Evolutionary conservation across 1,284 basidiomycete species (phyloP).

Genomic region (Tilletiaria anomala): DNA sequence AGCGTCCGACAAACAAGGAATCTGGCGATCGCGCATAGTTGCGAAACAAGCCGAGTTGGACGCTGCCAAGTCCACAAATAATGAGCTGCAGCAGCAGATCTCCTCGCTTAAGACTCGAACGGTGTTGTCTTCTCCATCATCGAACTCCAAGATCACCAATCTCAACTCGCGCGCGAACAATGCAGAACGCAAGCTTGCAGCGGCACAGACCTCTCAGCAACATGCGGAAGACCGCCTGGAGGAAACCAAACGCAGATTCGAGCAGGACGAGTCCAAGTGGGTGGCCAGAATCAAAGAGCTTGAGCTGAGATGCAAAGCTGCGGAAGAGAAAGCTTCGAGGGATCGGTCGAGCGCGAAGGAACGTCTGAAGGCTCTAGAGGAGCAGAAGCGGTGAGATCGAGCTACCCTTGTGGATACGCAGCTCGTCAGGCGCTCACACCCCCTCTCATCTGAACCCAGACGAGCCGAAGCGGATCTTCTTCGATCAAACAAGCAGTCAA

Average conservation of each 20-base stretch:
- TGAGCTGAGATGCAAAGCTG: constrained; percentile 67
- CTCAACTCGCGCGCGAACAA: constrained; percentile 26
- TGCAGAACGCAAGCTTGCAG: constrained; percentile 59
- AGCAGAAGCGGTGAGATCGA: too few species aligned
- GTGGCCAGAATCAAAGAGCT: constrained; percentile 47
- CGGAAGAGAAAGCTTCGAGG: too few species aligned
- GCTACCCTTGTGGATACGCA: too few species aligned
- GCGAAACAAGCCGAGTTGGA: constrained; percentile 80
- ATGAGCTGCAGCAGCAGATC: constrained; percentile 63
- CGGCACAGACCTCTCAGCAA: constrained; percentile 65
- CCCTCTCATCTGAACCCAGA: too few species aligned
- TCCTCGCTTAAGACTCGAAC: constrained; percentile 49
- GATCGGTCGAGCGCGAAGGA: too few species aligned
- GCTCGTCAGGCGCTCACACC: too few species aligned
- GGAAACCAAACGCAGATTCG: constrained; percentile 52
- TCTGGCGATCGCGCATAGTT: constrained; percentile 69
- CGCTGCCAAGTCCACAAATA: constrained; percentile 47
- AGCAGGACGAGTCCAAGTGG: constrained; percentile 26
- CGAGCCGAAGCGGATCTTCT: too few species aligned
- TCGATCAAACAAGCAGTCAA: too few species aligned
- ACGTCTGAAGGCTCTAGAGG: too few species aligned
- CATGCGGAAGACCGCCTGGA: constrained; percentile 71
- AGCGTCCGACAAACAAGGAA: constrained; percentile 64
- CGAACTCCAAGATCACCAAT: constrained; percentile 19
- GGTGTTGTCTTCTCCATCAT: constrained; percentile 12